phyloP scores from a whole-genome alignment of 257 asterid species.

The Jacaranda copaia region DNA sequence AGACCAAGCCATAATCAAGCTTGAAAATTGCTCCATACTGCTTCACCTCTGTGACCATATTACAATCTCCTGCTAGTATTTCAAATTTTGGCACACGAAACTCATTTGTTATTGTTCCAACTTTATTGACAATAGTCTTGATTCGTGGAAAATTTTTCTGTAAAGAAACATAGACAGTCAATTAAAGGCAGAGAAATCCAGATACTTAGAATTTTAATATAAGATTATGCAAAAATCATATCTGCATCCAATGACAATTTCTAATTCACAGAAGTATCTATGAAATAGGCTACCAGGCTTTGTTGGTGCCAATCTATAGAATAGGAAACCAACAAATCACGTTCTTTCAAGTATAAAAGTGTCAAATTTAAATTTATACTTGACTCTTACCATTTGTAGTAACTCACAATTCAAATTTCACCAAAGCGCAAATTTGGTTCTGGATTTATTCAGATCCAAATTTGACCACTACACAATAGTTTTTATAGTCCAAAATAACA shows the following conservation, averaged over 20 bases:
- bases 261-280: not conserved
- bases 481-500: conserved; percentile 21
- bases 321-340: conserved; percentile 2
- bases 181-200: conserved; percentile 15
- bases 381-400: not conserved
- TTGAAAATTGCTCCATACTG: conserved; percentile 88
- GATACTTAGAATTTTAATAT: not conserved
- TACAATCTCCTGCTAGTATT: conserved; percentile 80
- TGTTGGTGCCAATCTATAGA: not conserved
- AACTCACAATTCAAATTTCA: not conserved
- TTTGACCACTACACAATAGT: conserved; percentile 19
- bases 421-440: conserved; percentile 17
- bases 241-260: not conserved
- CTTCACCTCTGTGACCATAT: conserved; percentile 92
- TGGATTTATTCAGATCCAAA: not conserved
- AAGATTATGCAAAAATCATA: not conserved
- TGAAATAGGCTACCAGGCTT: not conserved
- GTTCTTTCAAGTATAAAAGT: not conserved
- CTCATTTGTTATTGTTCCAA: conserved; percentile 85
- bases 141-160: conserved; percentile 96
- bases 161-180: conserved; percentile 21
- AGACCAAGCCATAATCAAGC: conserved; percentile 94
- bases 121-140: conserved; percentile 88
- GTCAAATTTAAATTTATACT: not conserved
- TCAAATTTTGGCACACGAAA: conserved; percentile 96